phyloP scores from a whole-genome alignment of 352 stramenopile species.

The Phytophthora brassicae region DNA sequence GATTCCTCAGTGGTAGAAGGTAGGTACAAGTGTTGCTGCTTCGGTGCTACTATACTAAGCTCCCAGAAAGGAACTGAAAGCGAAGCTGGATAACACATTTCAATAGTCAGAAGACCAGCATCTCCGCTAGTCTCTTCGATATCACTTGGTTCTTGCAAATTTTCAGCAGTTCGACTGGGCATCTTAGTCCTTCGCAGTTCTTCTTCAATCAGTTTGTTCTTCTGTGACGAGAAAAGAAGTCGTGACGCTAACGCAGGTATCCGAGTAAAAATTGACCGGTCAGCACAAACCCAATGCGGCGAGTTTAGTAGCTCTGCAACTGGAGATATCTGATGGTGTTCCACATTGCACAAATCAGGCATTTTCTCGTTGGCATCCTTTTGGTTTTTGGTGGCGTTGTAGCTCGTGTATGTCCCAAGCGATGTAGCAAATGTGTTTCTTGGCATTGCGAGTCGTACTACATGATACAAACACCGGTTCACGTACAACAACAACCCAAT shows the following conservation, averaged over 20 bases:
- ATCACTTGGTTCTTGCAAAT: slow-evolving; percentile 8
- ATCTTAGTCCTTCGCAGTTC: slow-evolving; percentile 29
- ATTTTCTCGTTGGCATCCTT: neutral
- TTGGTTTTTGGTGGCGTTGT: neutral
- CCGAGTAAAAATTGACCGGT: slow-evolving; percentile 24
- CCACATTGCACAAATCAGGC: neutral
- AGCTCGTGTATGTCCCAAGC: neutral
- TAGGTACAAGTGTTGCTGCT: slow-evolving; percentile 3
- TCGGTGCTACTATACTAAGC: neutral
- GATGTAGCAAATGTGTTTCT: slow-evolving; percentile 29
- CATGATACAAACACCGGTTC: slow-evolving; percentile 46
- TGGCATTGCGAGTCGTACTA: slow-evolving; percentile 39
- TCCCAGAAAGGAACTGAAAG: slow-evolving; percentile 28
- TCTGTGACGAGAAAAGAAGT: slow-evolving; percentile 46
- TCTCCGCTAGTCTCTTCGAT: slow-evolving; percentile 11
- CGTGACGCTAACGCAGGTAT: slow-evolving; percentile 12
- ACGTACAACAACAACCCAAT: slow-evolving; percentile 44
- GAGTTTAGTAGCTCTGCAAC: slow-evolving; percentile 33
- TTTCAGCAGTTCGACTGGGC: slow-evolving; percentile 6
- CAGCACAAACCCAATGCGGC: slow-evolving; percentile 20
- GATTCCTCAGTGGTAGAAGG: slow-evolving; percentile 1
- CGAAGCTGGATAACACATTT: slow-evolving; percentile 13
- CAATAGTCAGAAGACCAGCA: slow-evolving; percentile 18
- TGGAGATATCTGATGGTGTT: slow-evolving; percentile 16
- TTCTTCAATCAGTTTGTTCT: slow-evolving; percentile 37